Evolutionary conservation across 208 protist species (phyloP), one percentile per base, ranked within the genome.

Genomic region (Acanthamoeba sp.): DNA sequence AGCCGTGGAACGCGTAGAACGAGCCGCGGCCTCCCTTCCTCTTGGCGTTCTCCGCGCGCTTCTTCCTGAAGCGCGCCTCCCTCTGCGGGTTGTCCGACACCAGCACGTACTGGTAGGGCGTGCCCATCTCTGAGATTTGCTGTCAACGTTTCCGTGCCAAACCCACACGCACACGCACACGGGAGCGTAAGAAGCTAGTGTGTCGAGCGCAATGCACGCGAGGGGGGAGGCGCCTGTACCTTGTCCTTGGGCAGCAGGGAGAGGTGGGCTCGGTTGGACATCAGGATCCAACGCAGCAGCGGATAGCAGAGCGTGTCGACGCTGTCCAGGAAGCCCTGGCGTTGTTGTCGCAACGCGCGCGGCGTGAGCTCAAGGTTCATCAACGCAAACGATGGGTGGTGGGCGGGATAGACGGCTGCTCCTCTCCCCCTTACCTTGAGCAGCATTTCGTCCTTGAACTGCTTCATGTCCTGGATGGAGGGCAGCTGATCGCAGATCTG

Each of bases 211-310:
- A 89, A 50, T 50, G 7, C 45, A 50, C 7, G 3, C 7, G 45
- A 50, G 45, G 45, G 45, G 45, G 12, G 45, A n/a, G n/a, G n/a
- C n/a, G n/a, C n/a, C 45, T 50, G 7, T 50, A 50, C 82, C 82
- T 89, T 59, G 2, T 42, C 50, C 29, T 87, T 42, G 24, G 45
- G 59, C 32, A 94, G 24, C 24, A 76, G 50, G 40, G 84, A 69
- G 42, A 94, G 66, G 52, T 94, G 91, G 20, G 91, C 42, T 42
- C 91, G 42, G 45, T 94, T 94, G 59, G 42, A 62, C 84, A 90
- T 94, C 18, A 94, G n/a, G 34, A 94, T 82, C 91, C 91, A 94
- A 50, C 91, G 64, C 38, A 94, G 73, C 27, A 94, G 84, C 6
- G 59, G 50, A 94, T 94, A 94, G 64, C 57, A 89, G 48, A 89